phyloP scores from a whole-genome alignment of 495 filamentous ascomycete genomes.

The Amphirosellinia nigrospora region DNA sequence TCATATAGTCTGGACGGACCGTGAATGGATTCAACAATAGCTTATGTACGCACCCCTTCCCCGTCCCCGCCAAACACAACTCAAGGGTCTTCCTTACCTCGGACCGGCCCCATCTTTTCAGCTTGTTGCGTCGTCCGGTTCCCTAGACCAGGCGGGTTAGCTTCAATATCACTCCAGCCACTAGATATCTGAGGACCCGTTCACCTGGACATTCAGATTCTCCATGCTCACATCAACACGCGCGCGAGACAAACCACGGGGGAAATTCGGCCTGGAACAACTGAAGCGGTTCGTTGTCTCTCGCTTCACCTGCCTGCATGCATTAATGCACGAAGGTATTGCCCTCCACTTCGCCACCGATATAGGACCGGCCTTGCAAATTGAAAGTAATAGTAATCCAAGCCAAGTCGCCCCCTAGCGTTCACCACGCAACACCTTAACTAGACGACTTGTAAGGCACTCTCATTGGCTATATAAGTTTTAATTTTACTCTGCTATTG shows the following conservation, averaged over 20 bases:
- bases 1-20: background rate
- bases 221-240: background rate
- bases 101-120: conserved; percentile 10
- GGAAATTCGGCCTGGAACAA: background rate
- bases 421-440: background rate
- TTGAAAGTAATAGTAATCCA: background rate
- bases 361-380: conserved; percentile 14
- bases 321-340: background rate
- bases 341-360: conserved; percentile 16
- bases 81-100: conserved; percentile 6
- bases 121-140: background rate
- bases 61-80: background rate
- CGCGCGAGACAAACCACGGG: conserved; percentile 7
- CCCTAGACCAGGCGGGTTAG: background rate
- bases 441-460: background rate
- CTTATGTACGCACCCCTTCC: background rate
- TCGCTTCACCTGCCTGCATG: conserved; percentile 9
- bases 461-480: background rate
- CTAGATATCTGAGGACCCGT: background rate
- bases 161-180: background rate
- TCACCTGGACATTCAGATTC: background rate
- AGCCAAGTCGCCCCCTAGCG: background rate
- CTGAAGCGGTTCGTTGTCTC: background rate
- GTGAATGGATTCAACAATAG: background rate
- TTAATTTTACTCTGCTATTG: background rate